Evolutionary conservation across 371 early-diverging fungal genomes (phyloP).

Genomic region (Gilbertella persicaria): DNA sequence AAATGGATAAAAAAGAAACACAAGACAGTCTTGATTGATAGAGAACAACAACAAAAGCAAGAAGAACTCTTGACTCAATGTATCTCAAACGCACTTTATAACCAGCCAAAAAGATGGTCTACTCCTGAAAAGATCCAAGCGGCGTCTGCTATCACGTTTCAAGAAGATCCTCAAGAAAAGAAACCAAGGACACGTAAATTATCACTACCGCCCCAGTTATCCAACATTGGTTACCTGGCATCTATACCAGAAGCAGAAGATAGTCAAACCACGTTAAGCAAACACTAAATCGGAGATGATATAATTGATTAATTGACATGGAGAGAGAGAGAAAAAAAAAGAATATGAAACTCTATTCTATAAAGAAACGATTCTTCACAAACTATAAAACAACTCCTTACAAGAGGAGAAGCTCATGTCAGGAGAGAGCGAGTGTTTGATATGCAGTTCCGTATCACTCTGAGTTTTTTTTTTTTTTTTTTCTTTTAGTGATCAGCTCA

Average conservation of each 20-base stretch:
- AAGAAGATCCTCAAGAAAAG: background rate
- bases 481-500: no score
- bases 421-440: no score
- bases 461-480: no score
- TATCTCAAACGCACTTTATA: background rate
- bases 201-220: background rate
- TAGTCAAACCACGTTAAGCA: background rate
- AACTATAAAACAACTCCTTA: no score
- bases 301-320: no score
- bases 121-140: background rate
- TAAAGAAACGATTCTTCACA: no score
- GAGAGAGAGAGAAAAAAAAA: no score
- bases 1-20: background rate
- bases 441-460: no score
- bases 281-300: no score
- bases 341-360: no score
- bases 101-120: no score
- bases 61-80: constrained; percentile 2
- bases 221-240: background rate
- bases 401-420: no score
- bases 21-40: background rate
- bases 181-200: background rate
- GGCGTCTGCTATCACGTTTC: background rate
- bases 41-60: background rate
- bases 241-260: background rate